Base-by-base conservation (phyloP, 768 basidiomycete genomes). In the Boletus reticulatus region DNA sequence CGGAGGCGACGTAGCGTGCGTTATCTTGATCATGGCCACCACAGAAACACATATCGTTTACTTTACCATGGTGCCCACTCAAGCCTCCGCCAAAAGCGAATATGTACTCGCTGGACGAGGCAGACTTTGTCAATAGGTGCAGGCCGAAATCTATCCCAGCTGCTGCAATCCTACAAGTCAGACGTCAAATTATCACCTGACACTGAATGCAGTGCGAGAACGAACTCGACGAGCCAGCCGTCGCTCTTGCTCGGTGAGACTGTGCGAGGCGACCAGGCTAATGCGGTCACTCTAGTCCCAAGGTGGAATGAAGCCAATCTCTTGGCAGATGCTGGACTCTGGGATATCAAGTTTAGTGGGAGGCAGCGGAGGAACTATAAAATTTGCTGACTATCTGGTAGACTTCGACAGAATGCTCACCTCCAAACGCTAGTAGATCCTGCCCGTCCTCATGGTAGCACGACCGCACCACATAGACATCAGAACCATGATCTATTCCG, bases 21-120 rank as follows among this genome's bases (percentile, higher is more conserved):
- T 79, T 81, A 62, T 90, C 88, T 59, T 82, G 78, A 42, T 81
- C 82, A 59, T 78, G 82, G 3, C 89, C 89, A 1, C 90, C 89
- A 67, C 88, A 90, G 62, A 90, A 93, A 22, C 83, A 76, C 77
- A 93, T 85, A 59, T 85, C 89, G 60, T 85, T 92, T 16, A 93
- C 77, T 63, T 78, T 83, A 38, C 84, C 87, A 68, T 91, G 89
- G 63, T 93, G 91, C 1, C 90, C 91, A 59, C 85, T 89, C 32
- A 90, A 74, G 1, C 89, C 89, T 4, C 89, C 89, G 27, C 89
- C 91, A 63, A 93, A 92, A 7, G 81, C 71, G 57, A 85, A 89
- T 47, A 85, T 72, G 55, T 77, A 68, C 62, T 89, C 86, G 13
- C 70, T 70, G 6, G 71, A 67, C 14, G 70, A 67, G 4, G 76